Percentiles rank a stretch among this genome's conserved stretches.
These are phyloP conservation scores for Exophiala aquamarina DNA, from an alignment of 2,329 filamentous ascomycete species.

Conservation along the genomic window DNA sequence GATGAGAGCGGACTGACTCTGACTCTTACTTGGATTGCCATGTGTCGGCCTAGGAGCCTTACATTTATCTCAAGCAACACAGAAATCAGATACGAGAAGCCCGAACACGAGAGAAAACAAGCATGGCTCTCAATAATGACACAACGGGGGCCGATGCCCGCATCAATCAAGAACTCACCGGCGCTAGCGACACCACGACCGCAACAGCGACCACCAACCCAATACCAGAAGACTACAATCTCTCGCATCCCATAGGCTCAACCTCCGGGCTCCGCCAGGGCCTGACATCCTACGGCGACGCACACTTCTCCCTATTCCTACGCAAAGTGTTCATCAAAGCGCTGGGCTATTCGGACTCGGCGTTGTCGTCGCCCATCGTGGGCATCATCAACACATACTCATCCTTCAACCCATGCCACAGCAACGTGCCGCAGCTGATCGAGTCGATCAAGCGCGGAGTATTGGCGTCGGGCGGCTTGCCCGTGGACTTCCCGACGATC, in stretches of 20 bases:
- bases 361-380: conserved; percentile 68
- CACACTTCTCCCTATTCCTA: conserved; percentile 73
- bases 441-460: conserved; percentile 70
- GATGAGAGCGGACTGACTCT: too few species aligned
- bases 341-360: conserved; percentile 70
- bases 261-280: conserved; percentile 61
- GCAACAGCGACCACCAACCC: too few species aligned
- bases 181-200: too few species aligned
- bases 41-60: too few species aligned
- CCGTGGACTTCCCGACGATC: conserved; percentile 73
- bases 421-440: conserved; percentile 69
- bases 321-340: conserved; percentile 78
- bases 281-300: conserved; percentile 68
- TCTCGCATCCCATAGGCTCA: conserved; percentile 53
- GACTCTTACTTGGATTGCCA: too few species aligned
- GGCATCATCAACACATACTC: conserved; percentile 74
- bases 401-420: conserved; percentile 72
- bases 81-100: too few species aligned
- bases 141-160: too few species aligned
- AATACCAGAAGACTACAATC: conserved; percentile 54
- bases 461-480: conserved; percentile 65
- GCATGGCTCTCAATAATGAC: too few species aligned
- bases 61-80: too few species aligned
- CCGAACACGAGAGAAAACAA: too few species aligned
- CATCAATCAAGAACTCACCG: too few species aligned